phyloP scores from a whole-genome alignment of 1,139 yeast species.

The Yamadazyma jaroonii region DNA sequence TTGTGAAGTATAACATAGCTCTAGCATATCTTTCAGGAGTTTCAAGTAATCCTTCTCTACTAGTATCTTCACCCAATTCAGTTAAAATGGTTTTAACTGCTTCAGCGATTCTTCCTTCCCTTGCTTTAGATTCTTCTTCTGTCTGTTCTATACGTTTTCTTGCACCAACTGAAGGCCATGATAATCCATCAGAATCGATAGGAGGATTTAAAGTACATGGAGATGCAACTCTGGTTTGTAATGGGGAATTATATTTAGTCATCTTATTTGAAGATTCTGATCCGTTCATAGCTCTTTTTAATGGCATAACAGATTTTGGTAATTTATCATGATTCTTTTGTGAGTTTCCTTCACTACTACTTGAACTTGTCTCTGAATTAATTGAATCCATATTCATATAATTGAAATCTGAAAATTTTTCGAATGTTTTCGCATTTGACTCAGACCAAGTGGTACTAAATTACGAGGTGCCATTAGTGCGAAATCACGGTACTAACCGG shows the following conservation, averaged over 20 bases:
- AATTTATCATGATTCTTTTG: not conserved
- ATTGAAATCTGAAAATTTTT: conserved; percentile 4
- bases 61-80: conserved; percentile 90
- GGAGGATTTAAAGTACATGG: conserved; percentile 85
- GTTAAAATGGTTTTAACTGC: conserved; percentile 80
- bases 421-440: not conserved
- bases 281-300: conserved; percentile 5
- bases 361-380: not conserved
- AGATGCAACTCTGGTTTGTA: conserved; percentile 75
- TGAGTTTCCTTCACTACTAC: not conserved
- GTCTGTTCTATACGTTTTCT: conserved; percentile 67
- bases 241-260: conserved; percentile 36
- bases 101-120: conserved; percentile 74
- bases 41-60: conserved; percentile 84
- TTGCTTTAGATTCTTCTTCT: conserved; percentile 53
- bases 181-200: conserved; percentile 83
- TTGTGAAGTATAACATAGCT: conserved; percentile 93
- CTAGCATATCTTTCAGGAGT: conserved; percentile 96
- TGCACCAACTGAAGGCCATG: conserved; percentile 95
- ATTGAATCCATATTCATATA: not conserved
- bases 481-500: too few relatives aligned
- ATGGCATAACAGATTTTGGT: conserved; percentile 6
- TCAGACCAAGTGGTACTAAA: not conserved
- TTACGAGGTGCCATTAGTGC: too few relatives aligned
- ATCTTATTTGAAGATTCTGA: not conserved